These are phyloP conservation scores for Irpex sp. DNA, from an alignment of 1,284 basidiomycete genomes.

Conservation along the genomic window DNA sequence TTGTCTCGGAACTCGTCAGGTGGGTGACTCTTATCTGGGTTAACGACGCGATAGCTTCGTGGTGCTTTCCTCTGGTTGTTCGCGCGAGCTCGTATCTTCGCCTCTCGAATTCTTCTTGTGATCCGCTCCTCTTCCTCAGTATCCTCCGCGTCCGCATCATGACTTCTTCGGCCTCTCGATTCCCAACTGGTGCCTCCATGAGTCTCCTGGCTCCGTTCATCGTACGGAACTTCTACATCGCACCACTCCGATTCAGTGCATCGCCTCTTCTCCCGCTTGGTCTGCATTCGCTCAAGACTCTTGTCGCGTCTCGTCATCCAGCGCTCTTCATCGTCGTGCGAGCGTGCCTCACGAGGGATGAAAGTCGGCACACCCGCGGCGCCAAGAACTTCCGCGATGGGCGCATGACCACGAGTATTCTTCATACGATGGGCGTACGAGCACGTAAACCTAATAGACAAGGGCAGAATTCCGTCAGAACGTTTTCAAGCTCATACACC, in stretches of 20 bases:
- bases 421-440: slow-evolving; percentile 73
- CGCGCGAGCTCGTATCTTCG: not conserved
- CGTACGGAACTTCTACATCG: not conserved
- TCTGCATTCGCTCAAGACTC: slow-evolving; percentile 22
- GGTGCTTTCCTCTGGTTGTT: slow-evolving; percentile 7
- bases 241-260: slow-evolving; percentile 8
- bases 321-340: slow-evolving; percentile 20
- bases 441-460: slow-evolving; percentile 43
- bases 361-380: slow-evolving; percentile 46
- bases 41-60: slow-evolving; percentile 6
- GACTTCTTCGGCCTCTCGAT: not conserved
- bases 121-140: slow-evolving; percentile 2
- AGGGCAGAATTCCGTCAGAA: not conserved
- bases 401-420: slow-evolving; percentile 63
- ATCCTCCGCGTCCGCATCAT: slow-evolving; percentile 1
- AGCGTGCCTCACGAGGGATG: not conserved
- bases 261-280: slow-evolving; percentile 21
- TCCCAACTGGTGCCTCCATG: not conserved
- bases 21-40: slow-evolving; percentile 7
- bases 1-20: slow-evolving; percentile 3
- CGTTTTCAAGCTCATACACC: not conserved
- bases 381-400: slow-evolving; percentile 61
- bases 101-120: slow-evolving; percentile 1
- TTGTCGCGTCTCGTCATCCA: slow-evolving; percentile 25
- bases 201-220: not conserved